Base-by-base conservation (phyloP, 768 basidiomycete species). In the Lactifluus subvellereus region DNA sequence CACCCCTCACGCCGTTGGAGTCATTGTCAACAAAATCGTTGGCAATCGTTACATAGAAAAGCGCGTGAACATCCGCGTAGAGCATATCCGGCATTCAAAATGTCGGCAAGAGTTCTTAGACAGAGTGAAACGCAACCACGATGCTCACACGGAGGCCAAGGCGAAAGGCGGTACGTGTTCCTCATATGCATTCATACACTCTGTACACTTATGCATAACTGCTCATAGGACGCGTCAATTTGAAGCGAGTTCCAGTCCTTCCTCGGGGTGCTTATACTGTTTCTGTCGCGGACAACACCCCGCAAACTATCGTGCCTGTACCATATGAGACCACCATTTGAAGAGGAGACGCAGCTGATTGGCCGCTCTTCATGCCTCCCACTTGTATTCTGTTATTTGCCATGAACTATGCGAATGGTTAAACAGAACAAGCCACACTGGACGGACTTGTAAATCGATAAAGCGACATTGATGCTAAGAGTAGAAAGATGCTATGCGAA, bases 31-130 rank as follows among this genome's bases (percentile, higher is more conserved):
- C 89, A 99, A 99, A 78, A 83, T 98, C 73, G 96, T 99, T 72
- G 96, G 96, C 68, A 95, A 95, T 82, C 92, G 97, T 70, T 99
- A 96, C 87, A 78, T 99, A 61, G 94, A 98, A 82, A 99, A 99
- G 84, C 91, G 96, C 62, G 96, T 99, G 77, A 99, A 98, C 87
- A 78, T 97, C 80, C 90, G 92, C 67, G 83, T 94, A 71, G 96
- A 98, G 82, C 96, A 98, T 80, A 79, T 96, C 75, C 84, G 79
- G 72, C 96, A 98, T 85, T 98, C 95, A 71, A 93, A 92, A 79
- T 98, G 96, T 78, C 86, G 96, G 72, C 88, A 95, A 78, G 96
- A 98, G 77, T 99, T 99, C 80, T 80, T 97, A 75, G 91, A 93
- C 77, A 82, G 97, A 69, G 97, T 98, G 72, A 91, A 96, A 84